Conservation (phyloP, 169 alveolate genomes). For the Plasmodium ovale region DNA sequence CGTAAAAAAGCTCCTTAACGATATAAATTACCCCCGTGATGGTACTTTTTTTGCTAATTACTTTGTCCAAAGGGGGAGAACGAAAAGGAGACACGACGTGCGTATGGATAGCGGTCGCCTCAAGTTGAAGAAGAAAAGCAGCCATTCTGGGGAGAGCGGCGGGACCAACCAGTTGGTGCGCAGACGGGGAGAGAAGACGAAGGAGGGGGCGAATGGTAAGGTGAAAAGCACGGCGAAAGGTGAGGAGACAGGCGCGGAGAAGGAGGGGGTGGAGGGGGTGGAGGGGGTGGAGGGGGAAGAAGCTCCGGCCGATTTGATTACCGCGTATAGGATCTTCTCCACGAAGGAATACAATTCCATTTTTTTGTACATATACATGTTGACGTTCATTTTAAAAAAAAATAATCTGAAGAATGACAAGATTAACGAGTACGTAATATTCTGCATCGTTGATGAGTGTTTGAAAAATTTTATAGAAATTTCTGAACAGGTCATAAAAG, state of each 20-base stretch:
- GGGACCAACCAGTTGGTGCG: background rate
- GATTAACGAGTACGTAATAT: constrained; percentile 27
- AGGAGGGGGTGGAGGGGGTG: background rate
- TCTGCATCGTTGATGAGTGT: constrained; percentile 29
- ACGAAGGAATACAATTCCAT: constrained; percentile 35
- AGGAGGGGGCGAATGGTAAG: background rate
- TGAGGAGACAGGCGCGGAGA: background rate
- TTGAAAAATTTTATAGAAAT: constrained; percentile 15
- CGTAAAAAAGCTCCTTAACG: background rate
- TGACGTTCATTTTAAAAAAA: constrained; percentile 14
- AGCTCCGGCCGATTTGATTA: background rate
- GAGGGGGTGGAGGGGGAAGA: background rate
- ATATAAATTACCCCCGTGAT: background rate
- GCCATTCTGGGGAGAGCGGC: too few relatives aligned
- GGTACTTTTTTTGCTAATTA: background rate
- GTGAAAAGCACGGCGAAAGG: background rate
- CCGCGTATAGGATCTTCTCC: constrained; percentile 10
- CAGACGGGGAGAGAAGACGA: background rate
- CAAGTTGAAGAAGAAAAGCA: too few relatives aligned
- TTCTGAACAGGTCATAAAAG: constrained; percentile 10
- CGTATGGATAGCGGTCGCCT: too few relatives aligned
- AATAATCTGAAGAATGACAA: constrained; percentile 10
- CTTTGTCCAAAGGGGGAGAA: constrained; percentile 23
- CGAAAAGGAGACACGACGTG: too few relatives aligned
- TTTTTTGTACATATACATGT: constrained; percentile 36